These are phyloP conservation scores for Mycena sanguinolenta DNA, from an alignment of 768 basidiomycete genomes.

Conservation along the genomic window DNA sequence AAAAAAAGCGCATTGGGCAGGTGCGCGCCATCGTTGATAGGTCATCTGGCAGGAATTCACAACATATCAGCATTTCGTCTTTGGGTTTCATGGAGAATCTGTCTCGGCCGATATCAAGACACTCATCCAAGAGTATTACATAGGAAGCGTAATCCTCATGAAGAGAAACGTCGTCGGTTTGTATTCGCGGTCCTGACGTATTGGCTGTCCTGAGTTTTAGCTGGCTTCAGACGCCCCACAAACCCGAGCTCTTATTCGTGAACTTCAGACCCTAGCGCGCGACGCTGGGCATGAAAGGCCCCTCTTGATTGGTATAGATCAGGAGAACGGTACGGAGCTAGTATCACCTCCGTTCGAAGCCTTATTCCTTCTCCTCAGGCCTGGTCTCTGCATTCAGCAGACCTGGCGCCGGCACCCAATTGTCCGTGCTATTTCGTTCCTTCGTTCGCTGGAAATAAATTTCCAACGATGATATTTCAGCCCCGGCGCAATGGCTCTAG, in stretches of 20 bases:
- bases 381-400: conserved; percentile 78
- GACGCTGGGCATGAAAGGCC: conserved; percentile 68
- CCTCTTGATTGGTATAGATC: conserved; percentile 78
- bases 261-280: conserved; percentile 68
- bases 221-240: conserved; percentile 61
- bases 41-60: neutral
- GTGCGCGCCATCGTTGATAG: conserved; percentile 42
- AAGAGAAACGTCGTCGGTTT: conserved; percentile 74
- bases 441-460: neutral
- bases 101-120: conserved; percentile 64
- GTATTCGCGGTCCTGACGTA: neutral
- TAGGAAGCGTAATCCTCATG: conserved; percentile 80
- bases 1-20: conserved; percentile 53
- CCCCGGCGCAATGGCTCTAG: conserved; percentile 82
- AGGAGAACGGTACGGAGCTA: conserved; percentile 76
- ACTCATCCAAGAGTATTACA: conserved; percentile 72
- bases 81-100: conserved; percentile 75
- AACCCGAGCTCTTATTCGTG: conserved; percentile 59
- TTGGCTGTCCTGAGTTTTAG: neutral
- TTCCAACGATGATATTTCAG: conserved; percentile 47
- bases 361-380: conserved; percentile 52
- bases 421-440: conserved; percentile 57
- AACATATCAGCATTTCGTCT: conserved; percentile 70
- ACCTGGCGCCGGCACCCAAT: conserved; percentile 71
- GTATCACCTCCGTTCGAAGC: too few species aligned